Conservation (phyloP, 768 basidiomycete species). For the Podaxis pistillaris region DNA sequence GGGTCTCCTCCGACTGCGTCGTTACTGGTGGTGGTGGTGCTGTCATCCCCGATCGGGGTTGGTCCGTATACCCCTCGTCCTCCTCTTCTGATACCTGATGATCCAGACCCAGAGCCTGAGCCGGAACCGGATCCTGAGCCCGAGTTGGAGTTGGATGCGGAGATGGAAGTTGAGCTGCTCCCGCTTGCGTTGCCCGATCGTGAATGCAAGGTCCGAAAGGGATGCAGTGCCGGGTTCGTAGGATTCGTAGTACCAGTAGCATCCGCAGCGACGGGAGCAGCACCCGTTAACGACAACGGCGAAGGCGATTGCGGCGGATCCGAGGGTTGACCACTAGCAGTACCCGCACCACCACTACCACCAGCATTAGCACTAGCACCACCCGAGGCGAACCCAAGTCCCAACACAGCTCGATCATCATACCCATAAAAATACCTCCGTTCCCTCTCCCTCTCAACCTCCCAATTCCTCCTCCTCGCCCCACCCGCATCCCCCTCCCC, state of each 20-base stretch:
- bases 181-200: not conserved
- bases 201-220: conserved; percentile 6
- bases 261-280: not conserved
- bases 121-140: not conserved
- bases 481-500: conserved; percentile 1
- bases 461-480: not conserved
- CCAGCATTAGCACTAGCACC: not conserved
- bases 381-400: not conserved
- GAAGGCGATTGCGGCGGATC: not conserved
- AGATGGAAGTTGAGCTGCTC: not conserved
- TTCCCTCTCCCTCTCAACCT: conserved; percentile 11
- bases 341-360: not conserved
- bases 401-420: not conserved
- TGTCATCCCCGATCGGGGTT: not conserved
- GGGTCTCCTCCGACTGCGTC: not conserved
- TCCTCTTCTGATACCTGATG: not conserved
- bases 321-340: not conserved
- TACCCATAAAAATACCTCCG: conserved; percentile 8
- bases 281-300: not conserved
- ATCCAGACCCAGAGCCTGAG: not conserved
- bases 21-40: not conserved
- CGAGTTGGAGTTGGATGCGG: not conserved
- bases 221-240: not conserved
- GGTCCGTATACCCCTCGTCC: not conserved
- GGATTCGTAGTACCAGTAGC: not conserved